Evolutionary conservation across 768 basidiomycete genomes (phyloP).

Genomic region (Gymnopilus junonius): DNA sequence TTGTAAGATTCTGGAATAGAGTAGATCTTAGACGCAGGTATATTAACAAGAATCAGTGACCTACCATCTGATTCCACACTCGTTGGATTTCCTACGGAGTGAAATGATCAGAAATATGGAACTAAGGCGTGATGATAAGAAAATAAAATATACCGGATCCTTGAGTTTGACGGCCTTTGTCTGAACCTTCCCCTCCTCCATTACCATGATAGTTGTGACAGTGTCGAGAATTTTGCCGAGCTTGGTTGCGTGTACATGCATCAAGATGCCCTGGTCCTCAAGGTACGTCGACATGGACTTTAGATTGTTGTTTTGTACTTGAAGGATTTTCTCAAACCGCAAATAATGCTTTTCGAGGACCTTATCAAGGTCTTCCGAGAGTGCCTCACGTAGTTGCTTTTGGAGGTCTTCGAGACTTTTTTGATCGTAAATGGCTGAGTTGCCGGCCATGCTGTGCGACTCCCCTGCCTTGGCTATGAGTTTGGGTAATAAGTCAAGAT

Average conservation of each 20-base stretch:
- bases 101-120: background rate
- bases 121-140: background rate
- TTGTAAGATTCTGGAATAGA: conserved; percentile 1
- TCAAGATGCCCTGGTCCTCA: conserved; percentile 8
- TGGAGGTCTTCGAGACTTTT: conserved; percentile 5
- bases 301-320: conserved; percentile 14
- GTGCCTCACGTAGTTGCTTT: conserved; percentile 6
- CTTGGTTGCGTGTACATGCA: background rate
- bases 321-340: conserved; percentile 14
- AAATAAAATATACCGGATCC: conserved; percentile 2
- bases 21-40: too few relatives aligned
- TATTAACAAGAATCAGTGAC: background rate
- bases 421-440: background rate
- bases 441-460: background rate
- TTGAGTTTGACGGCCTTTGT: conserved; percentile 16
- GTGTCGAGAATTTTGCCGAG: conserved; percentile 10
- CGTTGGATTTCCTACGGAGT: conserved; percentile 6
- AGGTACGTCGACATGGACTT: conserved; percentile 6
- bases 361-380: conserved; percentile 10
- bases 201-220: conserved; percentile 9
- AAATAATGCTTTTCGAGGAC: conserved; percentile 5
- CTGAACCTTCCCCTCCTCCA: conserved; percentile 9
- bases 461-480: conserved; percentile 29
- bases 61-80: conserved; percentile 12
- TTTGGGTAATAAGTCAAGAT: conserved; percentile 31